These are phyloP conservation scores for Claviceps spartinae DNA, from an alignment of 2,329 filamentous ascomycete species.

Conservation along the genomic window DNA sequence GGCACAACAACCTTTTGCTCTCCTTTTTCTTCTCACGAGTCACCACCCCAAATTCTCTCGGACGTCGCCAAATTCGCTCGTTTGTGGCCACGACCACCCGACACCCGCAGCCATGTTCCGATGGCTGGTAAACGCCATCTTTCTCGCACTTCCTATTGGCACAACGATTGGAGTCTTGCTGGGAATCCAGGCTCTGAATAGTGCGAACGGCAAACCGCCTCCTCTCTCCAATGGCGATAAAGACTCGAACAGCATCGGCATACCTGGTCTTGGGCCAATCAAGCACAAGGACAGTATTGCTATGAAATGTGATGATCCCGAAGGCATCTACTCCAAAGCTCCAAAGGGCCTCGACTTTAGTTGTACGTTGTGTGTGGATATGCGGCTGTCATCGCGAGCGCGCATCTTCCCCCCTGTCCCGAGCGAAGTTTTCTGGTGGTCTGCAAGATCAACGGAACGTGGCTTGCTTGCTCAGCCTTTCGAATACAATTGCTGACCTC, in stretches of 20 bases:
- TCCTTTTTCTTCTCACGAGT: not conserved
- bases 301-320: slow-evolving; percentile 28
- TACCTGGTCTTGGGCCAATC: slow-evolving; percentile 3
- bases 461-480: not conserved
- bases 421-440: not conserved
- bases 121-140: slow-evolving; percentile 35
- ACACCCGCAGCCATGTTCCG: slow-evolving; percentile 20
- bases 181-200: slow-evolving; percentile 31
- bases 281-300: slow-evolving; percentile 21
- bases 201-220: slow-evolving; percentile 28
- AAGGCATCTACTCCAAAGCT: slow-evolving; percentile 30
- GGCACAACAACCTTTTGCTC: not conserved
- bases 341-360: slow-evolving; percentile 30
- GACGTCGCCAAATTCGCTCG: not conserved
- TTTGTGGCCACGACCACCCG: not conserved
- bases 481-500: not conserved
- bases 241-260: not conserved
- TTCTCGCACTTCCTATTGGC: slow-evolving; percentile 36
- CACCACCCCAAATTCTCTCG: not conserved
- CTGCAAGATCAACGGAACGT: not conserved
- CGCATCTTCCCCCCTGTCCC: no score
- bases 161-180: slow-evolving; percentile 35
- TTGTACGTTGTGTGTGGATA: slow-evolving; percentile 22
- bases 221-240: slow-evolving; percentile 23
- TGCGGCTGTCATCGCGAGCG: not conserved